Evolutionary conservation across 805 yeast genomes (phyloP), one percentile per base, ranked within the genome.

Genomic region (Wickerhamomyces canadensis): DNA sequence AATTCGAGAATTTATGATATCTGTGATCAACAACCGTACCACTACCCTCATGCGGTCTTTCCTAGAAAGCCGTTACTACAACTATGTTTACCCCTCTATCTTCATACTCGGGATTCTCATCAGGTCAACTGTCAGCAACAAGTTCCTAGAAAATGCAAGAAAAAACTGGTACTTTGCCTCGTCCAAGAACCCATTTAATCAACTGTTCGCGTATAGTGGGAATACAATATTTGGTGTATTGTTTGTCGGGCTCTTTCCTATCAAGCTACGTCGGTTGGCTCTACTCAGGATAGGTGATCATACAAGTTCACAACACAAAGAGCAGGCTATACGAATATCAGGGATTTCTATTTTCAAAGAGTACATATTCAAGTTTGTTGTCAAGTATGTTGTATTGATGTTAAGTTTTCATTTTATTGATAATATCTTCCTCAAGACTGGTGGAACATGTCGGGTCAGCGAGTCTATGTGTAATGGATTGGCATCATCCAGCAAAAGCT

Each of bases 201-300:
- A 42, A 22, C 34, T 61, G n/a, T 61, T 64, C 44, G 67, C 67
- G 18, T 61, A 62, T 32, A 48, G 49, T 7, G 68, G 67, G 3
- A 62, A 61, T 28, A 17, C 48, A 1, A 30, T 61, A 9, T 61
- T 62, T 33, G 17, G 40, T 1, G 26, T 43, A 5, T 15, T 61
- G 10, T 49, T 54, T 12, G 25, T 38, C n/a, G n/a, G n/a, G n/a
- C n/a, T n/a, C n/a, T n/a, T n/a, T n/a, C n/a, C n/a, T n/a, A n/a
- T n/a, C n/a, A n/a, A n/a, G n/a, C n/a, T n/a, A n/a, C n/a, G n/a
- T n/a, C n/a, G n/a, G n/a, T n/a, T n/a, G n/a, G n/a, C n/a, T n/a
- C n/a, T n/a, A n/a, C n/a, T n/a, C n/a, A n/a, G n/a, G n/a, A n/a
- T n/a, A n/a, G n/a, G n/a, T n/a, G n/a, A n/a, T n/a, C n/a, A n/a